A percentile compares a stretch with the other conserved stretches of the same genome.
These are phyloP conservation scores for Quercus suber DNA, from an alignment of 306 rosid species.

Conservation along the genomic window DNA sequence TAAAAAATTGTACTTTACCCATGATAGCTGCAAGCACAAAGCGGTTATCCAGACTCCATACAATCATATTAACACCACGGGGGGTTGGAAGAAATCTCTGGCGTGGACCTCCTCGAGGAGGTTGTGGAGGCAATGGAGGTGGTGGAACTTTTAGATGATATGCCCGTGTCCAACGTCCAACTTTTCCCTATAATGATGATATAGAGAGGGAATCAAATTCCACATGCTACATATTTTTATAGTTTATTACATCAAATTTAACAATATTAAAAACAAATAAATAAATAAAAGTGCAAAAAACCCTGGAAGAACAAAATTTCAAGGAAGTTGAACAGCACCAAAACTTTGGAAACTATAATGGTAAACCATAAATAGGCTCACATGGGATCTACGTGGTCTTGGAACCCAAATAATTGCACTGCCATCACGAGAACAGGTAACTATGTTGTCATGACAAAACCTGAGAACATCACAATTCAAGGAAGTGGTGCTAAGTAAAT, in stretches of 20 bases:
- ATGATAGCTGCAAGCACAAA: slow-evolving; percentile 94
- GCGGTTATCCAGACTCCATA: slow-evolving; percentile 95
- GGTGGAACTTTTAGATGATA: slow-evolving; percentile 94
- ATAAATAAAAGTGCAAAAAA: not conserved
- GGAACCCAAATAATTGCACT: slow-evolving; percentile 98
- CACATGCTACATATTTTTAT: not conserved
- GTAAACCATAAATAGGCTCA: slow-evolving; percentile 42
- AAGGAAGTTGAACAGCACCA: slow-evolving; percentile 12
- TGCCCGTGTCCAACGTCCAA: slow-evolving; percentile 85
- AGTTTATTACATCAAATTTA: not conserved
- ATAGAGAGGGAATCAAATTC: slow-evolving; percentile 13
- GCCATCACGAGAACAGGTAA: slow-evolving; percentile 95
- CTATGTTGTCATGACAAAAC: slow-evolving; percentile 89
- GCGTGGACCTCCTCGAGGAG: slow-evolving; percentile 89
- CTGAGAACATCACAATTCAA: slow-evolving; percentile 39
- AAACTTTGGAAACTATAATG: slow-evolving; percentile 26
- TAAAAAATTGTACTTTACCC: slow-evolving; percentile 46
- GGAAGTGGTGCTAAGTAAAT: slow-evolving; percentile 19
- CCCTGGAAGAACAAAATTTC: slow-evolving; percentile 3
- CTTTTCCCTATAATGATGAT: slow-evolving; percentile 61
- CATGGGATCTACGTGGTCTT: slow-evolving; percentile 82
- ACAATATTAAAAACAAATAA: too few species aligned
- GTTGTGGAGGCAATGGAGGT: slow-evolving; percentile 90
- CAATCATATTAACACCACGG: slow-evolving; percentile 91
- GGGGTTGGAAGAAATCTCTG: slow-evolving; percentile 86